Conservation (phyloP, 2,329 filamentous ascomycete genomes). For the Hymenoscyphus infarciens region DNA sequence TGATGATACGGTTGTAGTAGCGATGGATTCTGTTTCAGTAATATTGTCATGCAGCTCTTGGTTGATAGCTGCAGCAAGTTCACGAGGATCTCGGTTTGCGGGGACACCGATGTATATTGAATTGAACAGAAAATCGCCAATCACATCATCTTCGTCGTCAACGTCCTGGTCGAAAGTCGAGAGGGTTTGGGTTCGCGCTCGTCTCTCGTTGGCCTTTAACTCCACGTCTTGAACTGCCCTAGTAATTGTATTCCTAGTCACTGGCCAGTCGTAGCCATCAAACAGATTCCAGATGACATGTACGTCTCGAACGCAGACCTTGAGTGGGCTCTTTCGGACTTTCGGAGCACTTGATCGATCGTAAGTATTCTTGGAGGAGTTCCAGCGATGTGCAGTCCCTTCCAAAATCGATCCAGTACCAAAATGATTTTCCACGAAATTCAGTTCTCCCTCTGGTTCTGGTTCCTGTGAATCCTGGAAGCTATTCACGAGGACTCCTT, state of each 20-base stretch:
- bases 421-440: slow-evolving; percentile 78
- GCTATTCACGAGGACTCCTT: slow-evolving; percentile 45
- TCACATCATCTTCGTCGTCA: slow-evolving; percentile 74
- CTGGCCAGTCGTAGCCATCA: slow-evolving; percentile 95
- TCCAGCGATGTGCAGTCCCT: slow-evolving; percentile 73
- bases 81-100: slow-evolving; percentile 76
- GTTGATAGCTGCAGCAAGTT: slow-evolving; percentile 81
- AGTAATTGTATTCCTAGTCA: slow-evolving; percentile 79
- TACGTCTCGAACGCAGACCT: slow-evolving; percentile 76
- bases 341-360: slow-evolving; percentile 60
- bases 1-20: slow-evolving; percentile 66
- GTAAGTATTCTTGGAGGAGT: slow-evolving; percentile 72
- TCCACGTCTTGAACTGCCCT: slow-evolving; percentile 89
- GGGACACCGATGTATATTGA: slow-evolving; percentile 97
- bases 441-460: slow-evolving; percentile 50
- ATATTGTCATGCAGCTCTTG: slow-evolving; percentile 78
- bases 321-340: slow-evolving; percentile 65
- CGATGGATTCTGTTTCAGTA: slow-evolving; percentile 87
- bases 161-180: slow-evolving; percentile 60
- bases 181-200: slow-evolving; percentile 54
- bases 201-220: slow-evolving; percentile 72
- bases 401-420: slow-evolving; percentile 56
- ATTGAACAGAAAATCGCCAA: slow-evolving; percentile 96
- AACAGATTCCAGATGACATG: slow-evolving; percentile 97
- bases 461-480: slow-evolving; percentile 44